Conservation (phyloP, 208 protist species). For the Leishmania braziliensis region DNA sequence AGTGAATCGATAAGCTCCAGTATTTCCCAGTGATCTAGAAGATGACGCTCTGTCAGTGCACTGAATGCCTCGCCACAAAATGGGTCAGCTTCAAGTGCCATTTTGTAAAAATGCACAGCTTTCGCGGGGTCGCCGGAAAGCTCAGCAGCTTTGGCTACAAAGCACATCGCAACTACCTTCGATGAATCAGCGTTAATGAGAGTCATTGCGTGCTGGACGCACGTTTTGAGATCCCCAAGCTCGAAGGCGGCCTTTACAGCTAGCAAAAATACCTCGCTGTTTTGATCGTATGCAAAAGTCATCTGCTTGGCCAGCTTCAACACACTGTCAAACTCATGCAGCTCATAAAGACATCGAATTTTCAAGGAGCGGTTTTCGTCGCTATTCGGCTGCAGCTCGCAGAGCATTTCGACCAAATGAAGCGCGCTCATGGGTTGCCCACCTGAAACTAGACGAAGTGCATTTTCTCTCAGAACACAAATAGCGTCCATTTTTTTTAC, state of each 20-base stretch:
- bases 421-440: constrained; percentile 74
- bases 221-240: constrained; percentile 64
- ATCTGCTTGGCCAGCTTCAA: constrained; percentile 45
- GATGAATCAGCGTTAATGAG: constrained; percentile 27
- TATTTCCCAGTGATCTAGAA: constrained; percentile 52
- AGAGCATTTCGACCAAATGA: constrained; percentile 66
- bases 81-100: constrained; percentile 64
- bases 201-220: constrained; percentile 41
- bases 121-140: constrained; percentile 57
- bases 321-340: constrained; percentile 71
- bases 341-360: constrained; percentile 56
- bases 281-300: constrained; percentile 24
- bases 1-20: constrained; percentile 60
- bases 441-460: constrained; percentile 37
- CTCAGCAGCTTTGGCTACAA: constrained; percentile 75
- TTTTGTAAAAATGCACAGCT: constrained; percentile 66
- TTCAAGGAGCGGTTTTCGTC: constrained; percentile 45
- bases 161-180: constrained; percentile 67
- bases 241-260: constrained; percentile 79
- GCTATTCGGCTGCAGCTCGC: constrained; percentile 38
- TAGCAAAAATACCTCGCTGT: constrained; percentile 40
- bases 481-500: constrained; percentile 23
- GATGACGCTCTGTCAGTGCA: constrained; percentile 66
- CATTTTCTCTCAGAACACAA: constrained; percentile 26
- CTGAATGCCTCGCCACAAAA: constrained; percentile 76